Evolutionary conservation across 1,139 yeast species (phyloP).

Genomic region (Suhomyces bokatorum): DNA sequence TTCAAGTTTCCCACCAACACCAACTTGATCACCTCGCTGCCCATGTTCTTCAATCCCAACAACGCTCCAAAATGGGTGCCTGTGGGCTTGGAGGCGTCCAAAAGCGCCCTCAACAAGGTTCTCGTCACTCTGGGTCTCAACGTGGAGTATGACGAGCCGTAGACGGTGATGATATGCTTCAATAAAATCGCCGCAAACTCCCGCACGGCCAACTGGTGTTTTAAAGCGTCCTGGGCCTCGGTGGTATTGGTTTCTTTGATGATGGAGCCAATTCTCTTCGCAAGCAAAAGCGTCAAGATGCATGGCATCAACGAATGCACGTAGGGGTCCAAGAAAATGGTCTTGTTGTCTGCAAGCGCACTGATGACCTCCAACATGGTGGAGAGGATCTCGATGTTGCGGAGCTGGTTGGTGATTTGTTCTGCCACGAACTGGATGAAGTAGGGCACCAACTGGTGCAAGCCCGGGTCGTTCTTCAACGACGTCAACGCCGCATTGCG

Average conservation of each 20-base stretch:
- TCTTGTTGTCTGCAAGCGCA: constrained; percentile 79
- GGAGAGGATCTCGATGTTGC: constrained; percentile 69
- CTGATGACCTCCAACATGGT: constrained; percentile 90
- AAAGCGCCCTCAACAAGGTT: constrained; percentile 84
- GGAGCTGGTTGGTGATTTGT: constrained; percentile 85
- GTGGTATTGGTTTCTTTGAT: constrained; percentile 30
- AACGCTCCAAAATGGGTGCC: constrained; percentile 95
- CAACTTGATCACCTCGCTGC: constrained; percentile 84
- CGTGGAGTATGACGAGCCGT: constrained; percentile 86
- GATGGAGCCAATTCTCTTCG: constrained; percentile 79
- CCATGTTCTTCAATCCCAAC: constrained; percentile 79
- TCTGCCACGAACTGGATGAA: constrained; percentile 96
- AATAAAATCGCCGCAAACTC: constrained; percentile 86
- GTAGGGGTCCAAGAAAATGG: constrained; percentile 91
- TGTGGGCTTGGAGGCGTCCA: constrained; percentile 73
- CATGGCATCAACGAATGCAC: constrained; percentile 97
- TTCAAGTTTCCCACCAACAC: constrained; percentile 81
- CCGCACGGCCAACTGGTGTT: constrained; percentile 63
- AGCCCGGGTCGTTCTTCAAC: constrained; percentile 87
- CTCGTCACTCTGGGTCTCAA: constrained; percentile 92
- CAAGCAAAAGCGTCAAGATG: constrained; percentile 81
- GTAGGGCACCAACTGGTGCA: constrained; percentile 95
- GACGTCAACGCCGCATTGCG: constrained; percentile 82
- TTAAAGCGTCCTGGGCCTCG: constrained; percentile 32
- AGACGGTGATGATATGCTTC: constrained; percentile 71